Base-by-base conservation (phyloP, 106 monocot genomes). In the Dendrobium officinale region DNA sequence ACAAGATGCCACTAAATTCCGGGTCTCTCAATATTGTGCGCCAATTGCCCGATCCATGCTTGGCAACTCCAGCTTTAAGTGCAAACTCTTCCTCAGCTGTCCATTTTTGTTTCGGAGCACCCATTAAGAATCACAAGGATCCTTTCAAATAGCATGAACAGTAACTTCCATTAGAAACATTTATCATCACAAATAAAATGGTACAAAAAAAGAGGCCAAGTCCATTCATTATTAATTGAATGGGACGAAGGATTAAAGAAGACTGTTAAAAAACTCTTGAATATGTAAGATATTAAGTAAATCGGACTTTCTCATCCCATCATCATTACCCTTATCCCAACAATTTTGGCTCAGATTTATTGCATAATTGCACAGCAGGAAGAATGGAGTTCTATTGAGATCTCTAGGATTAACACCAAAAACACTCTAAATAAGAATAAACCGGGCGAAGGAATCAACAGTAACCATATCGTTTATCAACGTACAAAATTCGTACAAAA, bases 71-170 rank as follows among this genome's bases (percentile, higher is more conserved):
- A 77, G 94, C 91, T 85, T 87, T 94, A 54, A 94, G 91, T 49
- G 94, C 94, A 41, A 85, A 47, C 64, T 94, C 94, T 73, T 94
- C 94, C 70, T 92, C 94, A 24, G 82, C 49, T 61, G 88, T 87
- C 94, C 94, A 94, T 67, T 90, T 91, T 78, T 94, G 94, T 73
- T 94, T 94, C 11, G 94, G 94, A 54, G 90, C 94, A 58, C 94
- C 94, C 94, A 94, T 94, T 49, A 66, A 6, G 64, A 22, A 66
- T 66, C 7, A 6, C 64, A 66, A 26, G 64, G 64, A 66, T 22
- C 58, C 26, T 22, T 66, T 66, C 64, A 66, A 66, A 66, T 24
- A 66, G 64, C n/a, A 26, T 26, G 64, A 66, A 26, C 64, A 66
- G 6, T 13, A 51, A 51, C 51, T 13, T 51, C 51, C 51, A 26